Evolutionary conservation across 2,329 filamentous ascomycete genomes (phyloP), one percentile per base, ranked within the genome.

Genomic region (Trichoderma atrobrunneum): DNA sequence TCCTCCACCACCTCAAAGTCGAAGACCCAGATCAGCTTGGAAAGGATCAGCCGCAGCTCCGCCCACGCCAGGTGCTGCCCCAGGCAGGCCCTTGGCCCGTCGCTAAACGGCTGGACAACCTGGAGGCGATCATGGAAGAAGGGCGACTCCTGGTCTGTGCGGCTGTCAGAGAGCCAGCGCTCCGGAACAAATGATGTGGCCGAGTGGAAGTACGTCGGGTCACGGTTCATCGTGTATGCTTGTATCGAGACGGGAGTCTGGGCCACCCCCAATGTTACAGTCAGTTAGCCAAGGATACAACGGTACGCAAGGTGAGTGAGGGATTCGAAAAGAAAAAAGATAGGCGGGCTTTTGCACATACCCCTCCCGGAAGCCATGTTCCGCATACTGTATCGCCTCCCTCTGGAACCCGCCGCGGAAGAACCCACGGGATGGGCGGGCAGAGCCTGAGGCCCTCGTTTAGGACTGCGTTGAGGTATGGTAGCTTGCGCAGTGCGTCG

Each of bases 381-480:
- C 79, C 24, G 77, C 76, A 67, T 10, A 84, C 77, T 3, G 0
- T 73, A 26, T 81, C 79, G 2, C 80, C 80, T 2, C 72, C 74
- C 0, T 73, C 61, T 0, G 79, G 79, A 1, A 80, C 78, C 5
- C 78, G 75, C 73, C 79, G 72, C 82, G 83, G 3, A 54, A 83
- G 78, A 14, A 82, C 76, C 2, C 82, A 82, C 3, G 81, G 80
- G 0, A 84, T 80, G 0, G 85, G 85, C 2, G 85, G 83, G 72
- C 81, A 82, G n/a, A 87, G 81, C 0, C 87, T 80, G 16, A 87
- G 77, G 0, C 82, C 84, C 74, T 88, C 87, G 65, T 82, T 83
- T 51, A 88, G 82, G 10, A 84, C 83, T 0, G 86, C 86, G 73
- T 85, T 83, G 4, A 89, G 80, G 73, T 87, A 88, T 0, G 83